Conservation (phyloP, 1,284 basidiomycete species). For the Puccinia hordei region DNA sequence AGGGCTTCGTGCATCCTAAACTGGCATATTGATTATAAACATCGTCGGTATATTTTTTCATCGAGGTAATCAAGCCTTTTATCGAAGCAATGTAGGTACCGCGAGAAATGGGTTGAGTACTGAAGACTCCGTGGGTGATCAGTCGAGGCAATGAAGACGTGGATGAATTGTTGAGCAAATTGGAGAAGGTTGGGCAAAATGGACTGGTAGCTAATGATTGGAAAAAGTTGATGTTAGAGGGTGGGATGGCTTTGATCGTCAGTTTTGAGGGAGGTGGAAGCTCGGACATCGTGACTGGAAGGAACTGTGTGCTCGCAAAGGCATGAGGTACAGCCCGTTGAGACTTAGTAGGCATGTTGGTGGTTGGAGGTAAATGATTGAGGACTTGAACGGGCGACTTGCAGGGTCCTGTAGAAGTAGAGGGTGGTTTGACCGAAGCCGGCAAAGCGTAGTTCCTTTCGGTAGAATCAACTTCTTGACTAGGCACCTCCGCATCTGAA, state of each 20-base stretch:
- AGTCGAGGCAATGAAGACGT: conserved; percentile 59
- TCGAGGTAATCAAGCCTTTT: conserved; percentile 58
- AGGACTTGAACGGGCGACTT: conserved; percentile 10
- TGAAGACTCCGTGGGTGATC: conserved; percentile 61
- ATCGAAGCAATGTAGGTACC: conserved; percentile 60
- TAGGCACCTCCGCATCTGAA: background rate
- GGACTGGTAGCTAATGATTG: conserved; percentile 62
- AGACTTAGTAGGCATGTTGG: conserved; percentile 13
- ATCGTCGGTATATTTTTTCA: conserved; percentile 60
- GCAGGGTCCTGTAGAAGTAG: background rate
- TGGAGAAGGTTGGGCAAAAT: conserved; percentile 66
- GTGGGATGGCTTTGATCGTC: conserved; percentile 32
- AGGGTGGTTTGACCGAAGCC: background rate
- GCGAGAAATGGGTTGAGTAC: conserved; percentile 58
- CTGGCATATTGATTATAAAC: conserved; percentile 65
- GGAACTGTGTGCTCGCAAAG: conserved; percentile 26
- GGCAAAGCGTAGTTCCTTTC: background rate
- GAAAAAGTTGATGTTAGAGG: conserved; percentile 51
- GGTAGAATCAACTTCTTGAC: background rate
- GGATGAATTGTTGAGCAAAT: conserved; percentile 19
- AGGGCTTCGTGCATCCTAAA: conserved; percentile 65
- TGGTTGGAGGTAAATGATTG: background rate
- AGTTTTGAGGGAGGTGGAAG: conserved; percentile 51
- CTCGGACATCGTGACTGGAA: conserved; percentile 47
- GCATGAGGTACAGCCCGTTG: conserved; percentile 9